A percentile compares a stretch with the other conserved stretches of the same genome.
These are phyloP conservation scores for Colletotrichum trifolii DNA, from an alignment of 2,329 filamentous ascomycete species.

Conservation along the genomic window DNA sequence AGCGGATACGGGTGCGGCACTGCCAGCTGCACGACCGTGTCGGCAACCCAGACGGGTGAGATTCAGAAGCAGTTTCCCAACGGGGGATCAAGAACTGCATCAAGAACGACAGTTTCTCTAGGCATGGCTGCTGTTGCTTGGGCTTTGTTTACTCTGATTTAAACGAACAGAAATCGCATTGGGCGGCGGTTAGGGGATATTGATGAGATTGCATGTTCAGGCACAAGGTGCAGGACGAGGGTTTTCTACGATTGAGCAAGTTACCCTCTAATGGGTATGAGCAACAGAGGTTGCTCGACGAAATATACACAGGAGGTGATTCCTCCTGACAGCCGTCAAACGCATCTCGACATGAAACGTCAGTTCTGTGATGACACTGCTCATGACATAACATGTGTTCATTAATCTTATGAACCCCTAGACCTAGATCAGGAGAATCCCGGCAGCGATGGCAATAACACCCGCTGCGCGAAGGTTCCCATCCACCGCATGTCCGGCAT, in stretches of 20 bases:
- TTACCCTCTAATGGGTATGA: no score
- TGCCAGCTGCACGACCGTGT: slow-evolving; percentile 73
- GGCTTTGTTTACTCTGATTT: slow-evolving; percentile 15
- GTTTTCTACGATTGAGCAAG: no score
- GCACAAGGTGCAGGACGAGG: no score
- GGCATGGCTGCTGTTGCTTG: neutral
- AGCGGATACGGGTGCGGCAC: slow-evolving; percentile 78
- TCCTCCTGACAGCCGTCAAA: no score
- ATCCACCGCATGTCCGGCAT: slow-evolving; percentile 4
- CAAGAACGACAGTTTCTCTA: neutral
- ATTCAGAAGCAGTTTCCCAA: slow-evolving; percentile 64
- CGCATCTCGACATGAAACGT: no score
- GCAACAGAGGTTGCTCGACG: no score
- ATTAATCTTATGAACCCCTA: neutral
- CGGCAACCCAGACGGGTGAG: slow-evolving; percentile 64
- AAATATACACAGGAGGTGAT: no score
- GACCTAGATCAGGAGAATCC: slow-evolving; percentile 13
- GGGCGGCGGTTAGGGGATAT: slow-evolving; percentile 15
- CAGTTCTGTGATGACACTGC: no score
- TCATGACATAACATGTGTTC: neutral
- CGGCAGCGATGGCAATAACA: slow-evolving; percentile 24
- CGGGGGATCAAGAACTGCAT: neutral
- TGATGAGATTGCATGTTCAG: no score
- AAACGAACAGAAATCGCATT: slow-evolving; percentile 16
- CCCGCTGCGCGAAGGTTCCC: slow-evolving; percentile 12